Evolutionary conservation across 2,329 filamentous ascomycete genomes (phyloP), one percentile per base, ranked within the genome.

Genomic region (Sclerotinia spermophila): DNA sequence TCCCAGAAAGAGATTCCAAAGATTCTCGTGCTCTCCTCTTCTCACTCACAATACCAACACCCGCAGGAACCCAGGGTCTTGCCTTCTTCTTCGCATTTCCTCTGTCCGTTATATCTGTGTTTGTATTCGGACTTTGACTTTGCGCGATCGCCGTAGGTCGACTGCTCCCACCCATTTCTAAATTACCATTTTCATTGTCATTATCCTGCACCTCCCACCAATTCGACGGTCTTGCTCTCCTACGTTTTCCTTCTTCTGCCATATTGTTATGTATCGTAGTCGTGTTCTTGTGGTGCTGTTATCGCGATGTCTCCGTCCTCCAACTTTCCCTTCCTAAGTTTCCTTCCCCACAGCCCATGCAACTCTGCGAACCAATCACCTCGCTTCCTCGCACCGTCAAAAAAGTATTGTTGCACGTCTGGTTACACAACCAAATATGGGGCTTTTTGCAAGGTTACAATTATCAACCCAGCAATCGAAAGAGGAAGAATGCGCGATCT

Each of bases 181-280:
- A 27, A 27, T 53, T 53, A 1, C 6, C n/a, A 44, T 58, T 27
- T 33, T 24, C 40, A 44, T 30, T 40, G 2, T 27, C 55, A 35
- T 42, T 40, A n/a, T n/a, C 59, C 11, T 35, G 42, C 15, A 72
- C 75, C 55, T 72, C 74, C 77, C 76, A 78, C 74, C 74, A 78
- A 10, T 76, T 73, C 59, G 75, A 75, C 15, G 77, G 76, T 24
- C 72, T 72, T 13, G 71, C 74, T n/a, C 76, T 75, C 60, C 76
- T 74, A 51, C 77, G 73, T 60, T 77, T 78, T 53, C 35, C 33
- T 40, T 40, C 33, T 19, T 66, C 62, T 53, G 62, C 45, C 62
- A 66, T 55, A 74, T 69, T 27, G 66, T 19, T 74, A 58, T 67
- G 56, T 45, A 38, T 35, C 30, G 24, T 38, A 44, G n/a, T 21